Base-by-base conservation (phyloP, 371 early-diverging fungal species). In the Cokeromyces recurvatus region DNA sequence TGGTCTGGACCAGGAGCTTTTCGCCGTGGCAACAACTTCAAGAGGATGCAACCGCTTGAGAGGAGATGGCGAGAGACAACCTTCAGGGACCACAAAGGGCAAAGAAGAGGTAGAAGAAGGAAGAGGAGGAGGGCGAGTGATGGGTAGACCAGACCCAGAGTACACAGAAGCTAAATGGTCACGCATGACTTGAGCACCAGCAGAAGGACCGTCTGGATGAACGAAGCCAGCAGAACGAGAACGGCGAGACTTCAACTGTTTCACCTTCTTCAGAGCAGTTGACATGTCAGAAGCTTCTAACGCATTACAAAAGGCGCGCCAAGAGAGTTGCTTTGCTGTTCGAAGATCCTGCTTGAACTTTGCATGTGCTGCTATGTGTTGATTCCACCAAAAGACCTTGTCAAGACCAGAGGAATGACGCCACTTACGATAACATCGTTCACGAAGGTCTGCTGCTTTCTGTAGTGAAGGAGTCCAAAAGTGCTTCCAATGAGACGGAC, bases 1-100 rank as follows among this genome's bases (percentile, higher is more conserved):
- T 34, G 35, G 35, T 34, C 0, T 7, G 19, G 9, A 29, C 66
- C 62, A 17, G 61, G 58, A 2, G 58, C 51, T 19, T 58, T 57
- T 1, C 43, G 25, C 2, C 20, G 27, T 0, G 62, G 49, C 0
- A 59, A 43, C 0, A 20, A 8, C 3, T 29, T 20, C 1, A 51
- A 27, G 4, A 17, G 9, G 7, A 7, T 14, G 1, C 5, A 15
- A 29, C 35, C 35, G 35, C 9, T 15, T 9, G 9, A 34, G 7
- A 15, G 14, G n/a, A n/a, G 35, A 38, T 17, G 29, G 16, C 43
- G n/a, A 43, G 0, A 25, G 1, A 2, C 20, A 20, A 3, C 10
- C n/a, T 25, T 31, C 15, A 21, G 20, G 22, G 14, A 38, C 11
- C 10, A 11, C 10, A 23, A 38, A 38, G 22, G 39, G 39, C 9